Evolutionary conservation across 495 filamentous ascomycete species (phyloP).

Genomic region (Penicillium dipodomyicola): DNA sequence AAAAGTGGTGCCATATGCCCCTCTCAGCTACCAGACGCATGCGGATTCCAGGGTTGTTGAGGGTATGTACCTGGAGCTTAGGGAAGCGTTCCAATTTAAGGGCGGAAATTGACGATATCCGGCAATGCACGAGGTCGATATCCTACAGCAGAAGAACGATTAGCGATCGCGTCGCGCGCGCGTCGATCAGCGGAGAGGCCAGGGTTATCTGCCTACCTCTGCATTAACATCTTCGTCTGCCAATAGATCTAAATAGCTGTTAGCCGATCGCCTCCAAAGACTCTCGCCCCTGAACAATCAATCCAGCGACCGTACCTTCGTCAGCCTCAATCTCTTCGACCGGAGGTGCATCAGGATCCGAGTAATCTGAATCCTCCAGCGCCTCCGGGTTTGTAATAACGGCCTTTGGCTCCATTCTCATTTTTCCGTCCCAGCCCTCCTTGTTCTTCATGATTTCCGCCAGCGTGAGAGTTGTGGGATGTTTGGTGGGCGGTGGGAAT

Average conservation of each 20-base stretch:
- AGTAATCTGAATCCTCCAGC: conserved; percentile 78
- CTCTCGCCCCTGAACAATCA: background rate
- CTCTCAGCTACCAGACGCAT: background rate
- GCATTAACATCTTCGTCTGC: conserved; percentile 60
- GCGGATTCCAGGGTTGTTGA: background rate
- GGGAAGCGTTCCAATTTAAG: conserved; percentile 79
- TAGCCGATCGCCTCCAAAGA: background rate
- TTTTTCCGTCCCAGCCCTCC: conserved; percentile 93
- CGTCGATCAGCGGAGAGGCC: background rate
- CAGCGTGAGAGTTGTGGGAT: conserved; percentile 8
- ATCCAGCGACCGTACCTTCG: conserved; percentile 56
- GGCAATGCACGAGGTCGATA: conserved; percentile 84
- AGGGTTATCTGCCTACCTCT: conserved; percentile 42
- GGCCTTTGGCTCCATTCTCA: conserved; percentile 65
- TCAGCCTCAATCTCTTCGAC: conserved; percentile 77
- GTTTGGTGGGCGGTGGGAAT: conserved; percentile 22
- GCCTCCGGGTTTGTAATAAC: conserved; percentile 71
- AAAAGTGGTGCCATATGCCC: conserved; percentile 1
- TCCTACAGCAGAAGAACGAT: conserved; percentile 52
- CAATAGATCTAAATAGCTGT: conserved; percentile 54
- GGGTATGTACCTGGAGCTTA: conserved; percentile 57
- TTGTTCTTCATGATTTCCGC: conserved; percentile 52
- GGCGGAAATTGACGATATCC: conserved; percentile 74
- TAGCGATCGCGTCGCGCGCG: conserved; percentile 10
- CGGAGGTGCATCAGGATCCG: conserved; percentile 74